Percentiles rank a stretch among this genome's conserved stretches.
Conservation (phyloP, 1,139 yeast species). For the Magnusiomyces magnusii region DNA sequence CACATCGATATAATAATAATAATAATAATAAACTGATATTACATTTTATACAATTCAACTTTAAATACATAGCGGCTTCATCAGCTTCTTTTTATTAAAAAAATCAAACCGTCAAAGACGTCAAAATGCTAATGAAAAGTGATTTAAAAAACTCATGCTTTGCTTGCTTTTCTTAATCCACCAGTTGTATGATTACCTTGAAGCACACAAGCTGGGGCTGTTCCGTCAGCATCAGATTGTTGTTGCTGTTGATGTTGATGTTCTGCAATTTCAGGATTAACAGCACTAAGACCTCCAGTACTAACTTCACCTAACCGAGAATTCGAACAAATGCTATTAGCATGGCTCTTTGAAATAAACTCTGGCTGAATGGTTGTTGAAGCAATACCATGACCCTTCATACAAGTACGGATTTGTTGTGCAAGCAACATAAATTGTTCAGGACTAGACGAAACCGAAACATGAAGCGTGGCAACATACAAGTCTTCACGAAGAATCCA, state of each 20-base stretch:
- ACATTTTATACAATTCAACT: no score
- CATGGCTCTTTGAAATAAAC: constrained; percentile 31
- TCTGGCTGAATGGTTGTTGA: constrained; percentile 97
- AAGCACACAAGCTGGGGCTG: constrained; percentile 12
- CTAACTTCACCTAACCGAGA: constrained; percentile 1
- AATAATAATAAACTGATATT: no score
- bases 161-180: constrained; percentile 11
- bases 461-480: constrained; percentile 82
- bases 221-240: not conserved
- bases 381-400: constrained; percentile 81
- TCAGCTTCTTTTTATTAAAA: no score
- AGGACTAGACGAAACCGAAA: constrained; percentile 60
- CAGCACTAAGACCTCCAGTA: constrained; percentile 5
- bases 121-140: not conserved
- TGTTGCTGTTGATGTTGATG: no score
- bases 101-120: not conserved
- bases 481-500: constrained; percentile 93
- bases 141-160: no score
- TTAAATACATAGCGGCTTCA: no score
- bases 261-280: not conserved
- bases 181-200: constrained; percentile 17
- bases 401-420: constrained; percentile 63
- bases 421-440: constrained; percentile 66
- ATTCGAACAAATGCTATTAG: constrained; percentile 2
- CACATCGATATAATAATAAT: no score